phyloP scores from a whole-genome alignment of 768 basidiomycete genomes.

The Lactifluus rugatus region DNA sequence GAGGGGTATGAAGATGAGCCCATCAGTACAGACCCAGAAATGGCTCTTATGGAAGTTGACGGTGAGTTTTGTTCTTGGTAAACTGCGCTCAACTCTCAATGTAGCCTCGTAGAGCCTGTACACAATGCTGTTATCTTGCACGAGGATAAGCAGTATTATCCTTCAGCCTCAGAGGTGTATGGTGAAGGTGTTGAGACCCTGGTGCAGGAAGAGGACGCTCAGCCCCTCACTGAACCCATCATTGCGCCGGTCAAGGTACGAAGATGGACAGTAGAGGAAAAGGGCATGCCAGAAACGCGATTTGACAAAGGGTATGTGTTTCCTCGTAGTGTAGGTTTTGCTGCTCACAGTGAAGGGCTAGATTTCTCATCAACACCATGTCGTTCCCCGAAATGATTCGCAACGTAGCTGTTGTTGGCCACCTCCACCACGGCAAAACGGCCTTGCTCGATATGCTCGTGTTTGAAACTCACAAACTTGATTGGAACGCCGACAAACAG shows the following conservation, averaged over 20 bases:
- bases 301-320: constrained; percentile 84
- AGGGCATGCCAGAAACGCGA: constrained; percentile 92
- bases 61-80: constrained; percentile 36
- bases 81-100: not conserved
- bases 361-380: constrained; percentile 88
- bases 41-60: constrained; percentile 78
- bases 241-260: constrained; percentile 91
- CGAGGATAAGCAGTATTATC: constrained; percentile 98
- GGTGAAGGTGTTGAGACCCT: constrained; percentile 90
- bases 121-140: constrained; percentile 84
- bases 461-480: constrained; percentile 90
- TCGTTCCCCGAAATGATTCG: constrained; percentile 89
- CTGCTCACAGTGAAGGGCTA: constrained; percentile 27
- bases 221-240: constrained; percentile 91
- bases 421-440: constrained; percentile 97
- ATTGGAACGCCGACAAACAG: constrained; percentile 86
- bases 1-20: constrained; percentile 76
- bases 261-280: constrained; percentile 92
- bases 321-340: not conserved
- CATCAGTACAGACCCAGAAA: constrained; percentile 39
- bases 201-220: constrained; percentile 97
- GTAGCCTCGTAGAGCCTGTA: constrained; percentile 44
- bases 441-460: constrained; percentile 95
- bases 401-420: constrained; percentile 93
- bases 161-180: constrained; percentile 84